Conservation (phyloP, 225 moss, liverwort and hornwort species). For the Climacium dendroides region DNA sequence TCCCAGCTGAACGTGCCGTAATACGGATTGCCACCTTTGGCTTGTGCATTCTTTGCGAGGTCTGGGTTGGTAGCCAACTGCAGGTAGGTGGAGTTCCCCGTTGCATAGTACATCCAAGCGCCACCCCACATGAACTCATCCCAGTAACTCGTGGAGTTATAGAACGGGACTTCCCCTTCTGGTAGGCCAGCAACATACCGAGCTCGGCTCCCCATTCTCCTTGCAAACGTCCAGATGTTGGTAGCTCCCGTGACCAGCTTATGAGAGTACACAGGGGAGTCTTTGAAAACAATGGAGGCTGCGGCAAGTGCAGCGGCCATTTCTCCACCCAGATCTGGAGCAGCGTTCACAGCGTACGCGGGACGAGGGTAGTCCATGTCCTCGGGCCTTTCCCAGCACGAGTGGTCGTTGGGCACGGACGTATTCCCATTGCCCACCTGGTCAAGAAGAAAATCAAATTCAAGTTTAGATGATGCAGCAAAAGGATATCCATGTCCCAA, state of each 20-base stretch:
- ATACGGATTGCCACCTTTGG: conserved; percentile 40
- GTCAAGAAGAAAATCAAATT: not conserved
- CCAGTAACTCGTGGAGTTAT: conserved; percentile 82
- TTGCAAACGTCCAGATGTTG: conserved; percentile 54
- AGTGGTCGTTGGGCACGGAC: conserved; percentile 35
- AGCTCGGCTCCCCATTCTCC: conserved; percentile 11
- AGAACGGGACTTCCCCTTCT: conserved; percentile 9
- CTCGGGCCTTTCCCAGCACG: conserved; percentile 82
- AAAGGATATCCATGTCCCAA: not conserved
- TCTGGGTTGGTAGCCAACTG: conserved; percentile 27
- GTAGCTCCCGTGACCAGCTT: conserved; percentile 50
- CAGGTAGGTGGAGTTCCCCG: conserved; percentile 45
- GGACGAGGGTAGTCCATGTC: conserved; percentile 57
- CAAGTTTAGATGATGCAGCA: not conserved
- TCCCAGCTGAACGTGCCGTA: conserved; percentile 83
- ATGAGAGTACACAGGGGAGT: conserved; percentile 40
- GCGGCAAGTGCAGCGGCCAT: conserved; percentile 92
- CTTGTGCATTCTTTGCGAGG: conserved; percentile 29
- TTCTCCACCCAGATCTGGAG: conserved; percentile 67
- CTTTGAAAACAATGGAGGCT: conserved; percentile 70
- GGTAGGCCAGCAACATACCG: conserved; percentile 29
- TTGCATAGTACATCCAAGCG: conserved; percentile 85
- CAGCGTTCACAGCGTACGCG: conserved; percentile 19
- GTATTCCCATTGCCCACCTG: conserved; percentile 77
- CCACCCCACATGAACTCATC: conserved; percentile 93